These are phyloP conservation scores for Pythium volutum DNA, from an alignment of 352 stramenopile species.

Conservation along the genomic window DNA sequence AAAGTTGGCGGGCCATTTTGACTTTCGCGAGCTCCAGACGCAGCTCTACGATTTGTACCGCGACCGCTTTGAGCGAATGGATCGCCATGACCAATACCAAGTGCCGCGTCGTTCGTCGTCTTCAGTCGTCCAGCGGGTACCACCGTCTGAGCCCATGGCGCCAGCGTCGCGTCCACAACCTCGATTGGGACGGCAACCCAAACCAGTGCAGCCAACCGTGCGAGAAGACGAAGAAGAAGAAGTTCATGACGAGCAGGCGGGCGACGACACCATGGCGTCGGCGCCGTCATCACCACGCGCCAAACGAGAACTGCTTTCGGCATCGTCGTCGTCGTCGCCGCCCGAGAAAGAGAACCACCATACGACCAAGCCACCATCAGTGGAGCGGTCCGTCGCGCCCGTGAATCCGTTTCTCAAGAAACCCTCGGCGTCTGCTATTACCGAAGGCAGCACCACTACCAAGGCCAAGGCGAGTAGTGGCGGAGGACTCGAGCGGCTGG, in stretches of 20 bases:
- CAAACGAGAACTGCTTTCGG: neutral
- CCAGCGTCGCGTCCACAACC: constrained; percentile 25
- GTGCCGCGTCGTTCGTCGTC: too few relatives aligned
- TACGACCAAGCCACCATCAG: constrained; percentile 3
- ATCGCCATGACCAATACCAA: neutral
- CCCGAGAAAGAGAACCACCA: constrained; percentile 7
- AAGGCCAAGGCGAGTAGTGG: constrained; percentile 35
- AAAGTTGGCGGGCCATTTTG: constrained; percentile 81
- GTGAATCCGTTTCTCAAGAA: constrained; percentile 78
- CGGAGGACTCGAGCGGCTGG: constrained; percentile 56
- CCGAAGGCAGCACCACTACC: neutral
- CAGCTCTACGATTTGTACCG: constrained; percentile 75
- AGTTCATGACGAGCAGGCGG: constrained; percentile 4
- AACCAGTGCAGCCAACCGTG: constrained; percentile 4
- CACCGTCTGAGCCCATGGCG: neutral
- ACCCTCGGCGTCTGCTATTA: constrained; percentile 5
- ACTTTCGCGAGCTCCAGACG: constrained; percentile 61
- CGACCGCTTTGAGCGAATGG: constrained; percentile 47
- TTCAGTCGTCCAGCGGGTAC: neutral
- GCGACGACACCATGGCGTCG: neutral
- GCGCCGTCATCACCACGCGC: constrained; percentile 3
- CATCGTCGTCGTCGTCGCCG: neutral
- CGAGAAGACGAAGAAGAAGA: neutral
- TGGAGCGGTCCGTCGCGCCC: constrained; percentile 52
- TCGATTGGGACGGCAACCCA: constrained; percentile 20